Evolutionary conservation across 768 basidiomycete genomes (phyloP).

Genomic region (Lentinula guzmanii): DNA sequence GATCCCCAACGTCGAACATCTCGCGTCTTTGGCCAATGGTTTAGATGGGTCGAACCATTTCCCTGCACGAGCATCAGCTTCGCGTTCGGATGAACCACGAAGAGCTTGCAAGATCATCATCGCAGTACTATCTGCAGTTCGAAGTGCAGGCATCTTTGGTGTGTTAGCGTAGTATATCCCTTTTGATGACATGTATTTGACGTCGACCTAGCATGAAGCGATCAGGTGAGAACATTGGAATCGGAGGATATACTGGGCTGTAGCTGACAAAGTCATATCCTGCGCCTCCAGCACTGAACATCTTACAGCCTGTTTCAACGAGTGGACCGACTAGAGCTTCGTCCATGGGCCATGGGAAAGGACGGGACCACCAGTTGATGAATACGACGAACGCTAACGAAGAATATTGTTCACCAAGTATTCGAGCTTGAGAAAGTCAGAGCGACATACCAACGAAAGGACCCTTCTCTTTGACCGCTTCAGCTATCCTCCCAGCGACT

Average conservation of each 20-base stretch:
- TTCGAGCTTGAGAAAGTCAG: background rate
- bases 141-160: constrained; percentile 12
- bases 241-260: background rate
- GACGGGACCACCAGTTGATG: constrained; percentile 3
- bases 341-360: constrained; percentile 8
- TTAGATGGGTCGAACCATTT: constrained; percentile 11
- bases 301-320: constrained; percentile 2
- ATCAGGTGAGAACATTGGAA: background rate
- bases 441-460: background rate
- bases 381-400: constrained; percentile 3
- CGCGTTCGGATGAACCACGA: constrained; percentile 12
- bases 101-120: constrained; percentile 16
- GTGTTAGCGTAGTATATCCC: constrained; percentile 17
- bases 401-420: too few relatives aligned
- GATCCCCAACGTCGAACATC: constrained; percentile 15
- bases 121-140: constrained; percentile 16
- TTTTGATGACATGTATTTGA: constrained; percentile 11
- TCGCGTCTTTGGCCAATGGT: constrained; percentile 11
- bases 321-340: constrained; percentile 3
- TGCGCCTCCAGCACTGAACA: constrained; percentile 4
- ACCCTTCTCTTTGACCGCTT: constrained; percentile 1
- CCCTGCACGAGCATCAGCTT: constrained; percentile 12
- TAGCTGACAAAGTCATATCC: background rate
- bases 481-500: background rate
- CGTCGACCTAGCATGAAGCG: constrained; percentile 2